A percentile compares a stretch with the other conserved stretches of the same genome.
Evolutionary conservation across 2,329 filamentous ascomycete species (phyloP).

Genomic region (Clonostachys sp.): DNA sequence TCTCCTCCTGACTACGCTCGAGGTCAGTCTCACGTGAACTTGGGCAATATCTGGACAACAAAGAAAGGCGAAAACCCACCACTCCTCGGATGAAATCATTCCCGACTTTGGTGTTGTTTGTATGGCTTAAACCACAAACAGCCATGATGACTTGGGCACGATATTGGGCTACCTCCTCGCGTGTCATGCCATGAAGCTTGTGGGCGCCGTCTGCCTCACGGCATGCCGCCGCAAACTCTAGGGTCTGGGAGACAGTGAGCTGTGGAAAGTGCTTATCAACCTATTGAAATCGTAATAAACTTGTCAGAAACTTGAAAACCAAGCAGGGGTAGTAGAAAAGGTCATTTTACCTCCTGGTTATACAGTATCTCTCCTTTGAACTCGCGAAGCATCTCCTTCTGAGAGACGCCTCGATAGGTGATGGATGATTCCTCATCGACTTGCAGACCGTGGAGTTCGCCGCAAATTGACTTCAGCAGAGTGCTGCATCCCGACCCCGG

Average conservation of each 20-base stretch:
- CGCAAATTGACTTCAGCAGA: conserved; percentile 56
- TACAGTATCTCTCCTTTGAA: conserved; percentile 67
- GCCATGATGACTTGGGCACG: conserved; percentile 66
- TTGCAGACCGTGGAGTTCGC: conserved; percentile 53
- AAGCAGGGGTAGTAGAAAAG: no score
- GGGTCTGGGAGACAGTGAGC: conserved; percentile 70
- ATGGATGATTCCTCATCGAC: conserved; percentile 45
- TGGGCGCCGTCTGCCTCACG: conserved; percentile 55
- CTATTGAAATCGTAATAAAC: conserved; percentile 15
- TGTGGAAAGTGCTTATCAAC: conserved; percentile 72
- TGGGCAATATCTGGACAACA: no score
- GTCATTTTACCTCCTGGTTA: conserved; percentile 57
- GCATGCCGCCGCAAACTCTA: conserved; percentile 67
- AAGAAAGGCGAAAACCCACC: no score
- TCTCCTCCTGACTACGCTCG: conserved; percentile 53
- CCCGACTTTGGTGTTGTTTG: conserved; percentile 68
- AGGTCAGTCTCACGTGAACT: no score
- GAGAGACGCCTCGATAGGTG: conserved; percentile 59
- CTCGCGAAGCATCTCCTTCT: conserved; percentile 48
- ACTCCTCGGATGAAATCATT: conserved; percentile 71
- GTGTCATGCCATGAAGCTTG: conserved; percentile 56
- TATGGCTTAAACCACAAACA: conserved; percentile 68
- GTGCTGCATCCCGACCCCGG: conserved; percentile 63
- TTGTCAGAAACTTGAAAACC: no score
- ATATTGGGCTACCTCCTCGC: conserved; percentile 54